Evolutionary conservation across 495 filamentous ascomycete species (phyloP), one percentile per base, ranked within the genome.

Genomic region (Polyplosphaeria fusca): DNA sequence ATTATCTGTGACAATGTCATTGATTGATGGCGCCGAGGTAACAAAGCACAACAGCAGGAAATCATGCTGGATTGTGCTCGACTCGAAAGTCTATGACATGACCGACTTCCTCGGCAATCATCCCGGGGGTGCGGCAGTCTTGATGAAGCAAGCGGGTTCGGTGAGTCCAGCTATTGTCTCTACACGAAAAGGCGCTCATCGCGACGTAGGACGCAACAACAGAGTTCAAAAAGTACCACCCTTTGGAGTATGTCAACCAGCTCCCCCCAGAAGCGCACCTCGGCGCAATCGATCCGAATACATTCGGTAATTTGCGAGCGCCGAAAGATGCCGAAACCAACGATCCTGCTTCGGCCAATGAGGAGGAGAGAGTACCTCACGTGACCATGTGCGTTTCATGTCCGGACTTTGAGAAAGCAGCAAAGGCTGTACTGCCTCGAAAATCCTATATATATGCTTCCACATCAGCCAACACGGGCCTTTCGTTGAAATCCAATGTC

Each of bases 41-140:
- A 81, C 83, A 65, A 76, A 81, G 58, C 88, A 91, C 70, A 90
- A 87, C 67, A 83, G 76, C 44, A 70, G 69, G 40, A 84, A 88
- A 70, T 92, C 88, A 20, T 95, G 91, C 75, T 96, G 86, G 76
- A 86, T 96, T 56, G 87, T 87, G 1, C 67, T 93, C 24, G 89
- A 87, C 16, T 77, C 76, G n/a, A 89, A 88, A 54, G 91, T 95
- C 58, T 95, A 89, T 77, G 88, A 96, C 76, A 79, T 96, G 51
- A 92, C 91, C 19, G 78, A 83, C 23, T 96, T 96, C 63, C 66
- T 94, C 44, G 76, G 84, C 41, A 80, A 87, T 45, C 91, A 96
- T 71, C 91, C 91, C 26, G 91, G 89, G 53, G 91, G 91, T 47
- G 80, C 80, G 60, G 86, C 92, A 45, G 68, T 95, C 53, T 80